Conservation (phyloP, 2,329 filamentous ascomycete species). For the Colletotrichum viniferum region DNA sequence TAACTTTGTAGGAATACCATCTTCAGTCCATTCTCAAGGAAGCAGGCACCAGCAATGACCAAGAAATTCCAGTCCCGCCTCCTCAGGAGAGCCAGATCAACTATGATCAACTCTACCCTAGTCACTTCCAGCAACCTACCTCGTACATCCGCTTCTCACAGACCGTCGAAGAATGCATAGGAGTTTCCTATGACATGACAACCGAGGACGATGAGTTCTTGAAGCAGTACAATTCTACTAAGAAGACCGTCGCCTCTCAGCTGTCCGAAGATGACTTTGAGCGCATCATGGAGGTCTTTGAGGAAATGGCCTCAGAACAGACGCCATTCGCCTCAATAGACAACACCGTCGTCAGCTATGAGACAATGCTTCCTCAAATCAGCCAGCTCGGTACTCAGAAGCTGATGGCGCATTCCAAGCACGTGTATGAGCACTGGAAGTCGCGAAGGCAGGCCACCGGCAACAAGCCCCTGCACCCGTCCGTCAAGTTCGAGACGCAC, state of each 20-base stretch:
- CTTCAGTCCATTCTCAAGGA: slow-evolving; percentile 78
- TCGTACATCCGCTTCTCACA: slow-evolving; percentile 98
- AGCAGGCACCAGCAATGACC: slow-evolving; percentile 58
- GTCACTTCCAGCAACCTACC: slow-evolving; percentile 79
- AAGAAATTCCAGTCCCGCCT: slow-evolving; percentile 70
- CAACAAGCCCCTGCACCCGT: slow-evolving; percentile 76
- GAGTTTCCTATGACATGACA: slow-evolving; percentile 92
- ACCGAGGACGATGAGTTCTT: slow-evolving; percentile 88
- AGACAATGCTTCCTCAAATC: slow-evolving; percentile 75
- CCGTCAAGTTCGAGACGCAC: slow-evolving; percentile 91
- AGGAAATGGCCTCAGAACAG: slow-evolving; percentile 81
- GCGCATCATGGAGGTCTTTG: slow-evolving; percentile 91
- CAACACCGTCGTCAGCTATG: slow-evolving; percentile 80
- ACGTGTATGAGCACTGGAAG: slow-evolving; percentile 92
- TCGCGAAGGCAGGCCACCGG: slow-evolving; percentile 66
- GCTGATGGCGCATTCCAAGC: slow-evolving; percentile 67
- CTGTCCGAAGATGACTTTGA: slow-evolving; percentile 94
- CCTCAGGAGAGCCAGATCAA: slow-evolving; percentile 69
- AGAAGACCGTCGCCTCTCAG: slow-evolving; percentile 57
- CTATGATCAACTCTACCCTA: slow-evolving; percentile 89
- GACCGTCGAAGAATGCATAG: slow-evolving; percentile 94
- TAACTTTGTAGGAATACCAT: slow-evolving; percentile 80
- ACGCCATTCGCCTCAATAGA: slow-evolving; percentile 91
- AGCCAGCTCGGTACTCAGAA: slow-evolving; percentile 54
- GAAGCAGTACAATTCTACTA: slow-evolving; percentile 81